Conservation (phyloP, 352 stramenopile species). For the Pythium monospermum region DNA sequence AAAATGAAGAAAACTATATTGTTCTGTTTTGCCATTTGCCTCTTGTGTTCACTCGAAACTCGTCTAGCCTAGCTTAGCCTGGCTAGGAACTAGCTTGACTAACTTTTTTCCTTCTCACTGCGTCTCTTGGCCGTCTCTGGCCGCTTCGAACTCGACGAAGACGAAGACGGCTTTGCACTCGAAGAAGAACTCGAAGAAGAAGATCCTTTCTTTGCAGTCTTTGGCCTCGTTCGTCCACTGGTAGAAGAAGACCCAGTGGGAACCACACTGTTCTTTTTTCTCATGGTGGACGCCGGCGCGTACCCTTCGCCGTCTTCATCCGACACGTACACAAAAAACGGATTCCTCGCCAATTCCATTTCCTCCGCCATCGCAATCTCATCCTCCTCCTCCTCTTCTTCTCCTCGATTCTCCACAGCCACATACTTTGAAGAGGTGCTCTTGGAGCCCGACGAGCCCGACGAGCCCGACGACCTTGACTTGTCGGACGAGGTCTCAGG, state of each 20-base stretch:
- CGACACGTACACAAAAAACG: slow-evolving; percentile 81
- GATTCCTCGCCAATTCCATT: slow-evolving; percentile 63
- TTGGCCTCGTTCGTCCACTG: slow-evolving; percentile 27
- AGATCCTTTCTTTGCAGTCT: slow-evolving; percentile 54
- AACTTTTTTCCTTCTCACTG: slow-evolving; percentile 36
- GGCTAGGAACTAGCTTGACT: neutral
- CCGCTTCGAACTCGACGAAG: no score
- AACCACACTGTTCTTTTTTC: no score
- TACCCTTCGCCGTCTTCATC: slow-evolving; percentile 80
- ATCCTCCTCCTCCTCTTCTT: slow-evolving; percentile 39
- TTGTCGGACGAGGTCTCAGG: slow-evolving; percentile 72
- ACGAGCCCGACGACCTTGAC: no score
- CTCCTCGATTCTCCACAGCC: slow-evolving; percentile 21
- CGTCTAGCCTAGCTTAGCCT: no score
- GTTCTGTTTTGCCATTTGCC: neutral
- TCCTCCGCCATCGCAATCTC: slow-evolving; percentile 64
- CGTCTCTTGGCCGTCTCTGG: slow-evolving; percentile 56
- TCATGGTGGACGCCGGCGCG: slow-evolving; percentile 43
- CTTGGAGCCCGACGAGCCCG: slow-evolving; percentile 12
- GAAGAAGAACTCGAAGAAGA: slow-evolving; percentile 33
- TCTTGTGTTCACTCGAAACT: no score
- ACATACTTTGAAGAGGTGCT: slow-evolving; percentile 54
- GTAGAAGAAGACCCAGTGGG: no score
- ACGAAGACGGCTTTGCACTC: slow-evolving; percentile 37
- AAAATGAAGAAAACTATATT: neutral